phyloP scores from a whole-genome alignment of 1,284 basidiomycete genomes.

The Hortiboletus rubellus region DNA sequence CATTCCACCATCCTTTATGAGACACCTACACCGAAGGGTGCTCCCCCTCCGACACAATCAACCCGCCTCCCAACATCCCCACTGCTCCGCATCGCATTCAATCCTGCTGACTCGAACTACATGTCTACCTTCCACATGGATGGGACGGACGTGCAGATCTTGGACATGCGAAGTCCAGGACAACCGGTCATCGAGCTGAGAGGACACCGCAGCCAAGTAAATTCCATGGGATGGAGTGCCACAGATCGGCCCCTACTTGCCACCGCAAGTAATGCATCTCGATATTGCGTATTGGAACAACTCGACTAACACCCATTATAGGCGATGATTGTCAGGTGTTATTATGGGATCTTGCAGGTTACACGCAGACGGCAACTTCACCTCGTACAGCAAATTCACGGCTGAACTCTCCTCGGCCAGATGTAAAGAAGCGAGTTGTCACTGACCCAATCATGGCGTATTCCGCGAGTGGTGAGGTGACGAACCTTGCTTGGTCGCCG shows the following conservation, averaged over 20 bases:
- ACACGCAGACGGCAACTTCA: conserved; percentile 60
- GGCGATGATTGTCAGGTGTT: conserved; percentile 91
- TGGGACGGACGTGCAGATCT: conserved; percentile 80
- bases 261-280: conserved; percentile 63
- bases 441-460: conserved; percentile 83
- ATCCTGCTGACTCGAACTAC: conserved; percentile 84
- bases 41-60: conserved; percentile 57
- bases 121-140: conserved; percentile 95
- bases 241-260: conserved; percentile 80
- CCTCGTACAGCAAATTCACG: conserved; percentile 63
- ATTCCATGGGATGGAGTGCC: conserved; percentile 87
- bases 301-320: conserved; percentile 34
- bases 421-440: conserved; percentile 71
- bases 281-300: background rate
- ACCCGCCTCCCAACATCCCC: conserved; percentile 76
- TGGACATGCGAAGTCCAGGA: conserved; percentile 94
- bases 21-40: conserved; percentile 77
- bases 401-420: conserved; percentile 71
- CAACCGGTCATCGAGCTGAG: conserved; percentile 89
- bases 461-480: conserved; percentile 76
- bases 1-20: conserved; percentile 99
- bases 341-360: conserved; percentile 79
- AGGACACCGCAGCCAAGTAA: conserved; percentile 75
- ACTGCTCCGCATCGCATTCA: conserved; percentile 82
- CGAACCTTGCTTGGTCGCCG: conserved; percentile 86